phyloP scores from a whole-genome alignment of 805 yeast species.

The Tetrapisispora pingtungensis region DNA sequence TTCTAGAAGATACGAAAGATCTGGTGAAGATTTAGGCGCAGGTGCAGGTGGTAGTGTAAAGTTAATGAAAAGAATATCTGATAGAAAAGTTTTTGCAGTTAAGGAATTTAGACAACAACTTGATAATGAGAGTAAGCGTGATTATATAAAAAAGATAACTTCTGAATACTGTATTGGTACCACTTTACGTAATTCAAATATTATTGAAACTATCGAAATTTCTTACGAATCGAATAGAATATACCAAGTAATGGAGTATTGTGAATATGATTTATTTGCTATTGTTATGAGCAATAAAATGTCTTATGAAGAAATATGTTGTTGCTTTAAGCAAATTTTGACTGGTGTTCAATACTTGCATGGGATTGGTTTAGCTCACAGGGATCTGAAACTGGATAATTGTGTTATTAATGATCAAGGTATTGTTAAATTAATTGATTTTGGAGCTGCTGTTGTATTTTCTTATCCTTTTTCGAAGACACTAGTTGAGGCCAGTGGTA shows the following conservation, averaged over 20 bases:
- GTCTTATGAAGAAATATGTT: conserved; percentile 65
- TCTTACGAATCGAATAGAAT: conserved; percentile 78
- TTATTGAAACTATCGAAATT: conserved; percentile 83
- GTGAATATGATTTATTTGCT: conserved; percentile 85
- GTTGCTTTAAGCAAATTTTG: conserved; percentile 80
- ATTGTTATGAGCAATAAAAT: conserved; percentile 88
- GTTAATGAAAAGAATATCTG: conserved; percentile 56
- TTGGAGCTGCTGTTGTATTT: conserved; percentile 84
- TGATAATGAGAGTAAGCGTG: conserved; percentile 63
- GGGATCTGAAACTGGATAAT: conserved; percentile 82
- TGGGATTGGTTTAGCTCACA: conserved; percentile 72
- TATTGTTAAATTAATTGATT: conserved; percentile 78
- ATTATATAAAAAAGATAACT: conserved; percentile 82
- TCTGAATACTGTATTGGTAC: conserved; percentile 92
- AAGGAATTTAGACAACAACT: conserved; percentile 79
- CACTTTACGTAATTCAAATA: conserved; percentile 77
- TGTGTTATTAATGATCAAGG: conserved; percentile 77
- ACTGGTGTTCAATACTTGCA: conserved; percentile 73
- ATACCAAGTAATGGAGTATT: conserved; percentile 87
- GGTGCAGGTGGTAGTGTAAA: conserved; percentile 93
- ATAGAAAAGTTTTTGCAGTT: conserved; percentile 71
- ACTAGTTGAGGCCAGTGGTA: conserved; percentile 63
- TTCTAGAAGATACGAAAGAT: conserved; percentile 66
- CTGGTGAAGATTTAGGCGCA: conserved; percentile 80
- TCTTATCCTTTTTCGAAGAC: conserved; percentile 70